Evolutionary conservation across 768 basidiomycete genomes (phyloP), one percentile per base, ranked within the genome.

Genomic region (Exsudoporus frostii): DNA sequence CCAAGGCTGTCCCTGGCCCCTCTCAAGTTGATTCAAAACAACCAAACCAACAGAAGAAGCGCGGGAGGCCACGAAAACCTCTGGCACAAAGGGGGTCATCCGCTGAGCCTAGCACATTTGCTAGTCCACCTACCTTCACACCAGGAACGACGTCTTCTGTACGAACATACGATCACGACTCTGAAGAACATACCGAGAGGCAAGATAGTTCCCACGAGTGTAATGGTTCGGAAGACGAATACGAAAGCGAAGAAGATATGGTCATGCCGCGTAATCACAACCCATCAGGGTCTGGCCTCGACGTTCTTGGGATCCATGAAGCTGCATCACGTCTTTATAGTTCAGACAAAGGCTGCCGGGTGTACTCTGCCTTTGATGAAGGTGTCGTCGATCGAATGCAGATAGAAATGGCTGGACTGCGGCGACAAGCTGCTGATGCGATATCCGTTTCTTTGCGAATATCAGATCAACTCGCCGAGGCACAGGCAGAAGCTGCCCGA

Each of bases 191-290:
- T 11, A 74, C 77, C 5, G 79, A 70, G 15, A 69, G 65, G 42
- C 59, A 65, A 33, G 73, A 74, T 48, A 73, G 71, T 30, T 63
- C 71, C 40, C 71, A 61, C 58, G 74, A 74, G 19, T 74, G 75
- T 34, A 64, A 68, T 41, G 59, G 69, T n/a, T 82, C 81, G 45
- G 80, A 77, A 56, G 79, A 82, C 37, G 71, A 67, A 29, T 84
- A 74, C 56, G 84, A 86, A 66, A 89, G 86, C 62, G 86, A 88
- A 62, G 86, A 88, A 53, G 86, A 85, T 41, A 70, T 79, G 65
- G 61, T 73, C 27, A 69, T 75, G 43, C 77, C 78, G 22, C 73
- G 78, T 58, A 70, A 74, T 53, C 76, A 76, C 53, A 73, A 77
- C 33, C 68, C 70, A 49, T 72, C 77, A 41, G 52, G 72, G 37